These are phyloP conservation scores for Solanum chacoense DNA, from an alignment of 305 asterid genomes.

Conservation along the genomic window DNA sequence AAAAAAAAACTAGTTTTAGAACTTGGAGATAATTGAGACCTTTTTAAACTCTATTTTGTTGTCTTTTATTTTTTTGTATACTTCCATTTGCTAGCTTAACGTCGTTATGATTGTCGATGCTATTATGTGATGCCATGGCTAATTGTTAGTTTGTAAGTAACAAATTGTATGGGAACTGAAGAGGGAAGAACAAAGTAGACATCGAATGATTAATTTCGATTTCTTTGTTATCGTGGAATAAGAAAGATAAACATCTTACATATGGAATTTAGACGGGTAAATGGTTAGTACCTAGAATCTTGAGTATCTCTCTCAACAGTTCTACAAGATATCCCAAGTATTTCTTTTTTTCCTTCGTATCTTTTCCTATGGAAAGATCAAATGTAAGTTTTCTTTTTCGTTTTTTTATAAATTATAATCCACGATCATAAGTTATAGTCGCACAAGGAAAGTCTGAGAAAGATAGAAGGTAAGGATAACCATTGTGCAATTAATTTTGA, in stretches of 20 bases:
- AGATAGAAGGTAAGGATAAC: too few species aligned
- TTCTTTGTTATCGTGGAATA: background rate
- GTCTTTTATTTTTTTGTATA: background rate
- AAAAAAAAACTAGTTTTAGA: background rate
- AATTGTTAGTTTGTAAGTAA: background rate
- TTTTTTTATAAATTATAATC: too few species aligned
- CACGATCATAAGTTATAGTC: background rate
- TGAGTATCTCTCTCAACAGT: background rate
- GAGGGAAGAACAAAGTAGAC: too few species aligned
- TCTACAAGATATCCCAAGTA: background rate
- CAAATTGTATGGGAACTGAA: background rate
- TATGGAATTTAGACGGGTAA: background rate
- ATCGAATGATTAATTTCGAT: background rate
- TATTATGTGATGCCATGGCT: background rate
- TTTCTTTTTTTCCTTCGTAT: background rate
- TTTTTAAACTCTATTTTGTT: background rate
- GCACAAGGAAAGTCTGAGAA: too few species aligned
- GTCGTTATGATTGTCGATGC: background rate
- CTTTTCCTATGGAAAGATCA: background rate
- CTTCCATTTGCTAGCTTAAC: background rate
- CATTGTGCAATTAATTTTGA: too few species aligned
- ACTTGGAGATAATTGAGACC: background rate
- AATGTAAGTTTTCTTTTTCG: background rate
- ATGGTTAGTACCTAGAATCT: background rate
- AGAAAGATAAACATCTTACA: background rate